A percentile compares a stretch with the other conserved stretches of the same genome.
Conservation (phyloP, 805 yeast genomes). For the Nakazawaea wyomingensis region DNA sequence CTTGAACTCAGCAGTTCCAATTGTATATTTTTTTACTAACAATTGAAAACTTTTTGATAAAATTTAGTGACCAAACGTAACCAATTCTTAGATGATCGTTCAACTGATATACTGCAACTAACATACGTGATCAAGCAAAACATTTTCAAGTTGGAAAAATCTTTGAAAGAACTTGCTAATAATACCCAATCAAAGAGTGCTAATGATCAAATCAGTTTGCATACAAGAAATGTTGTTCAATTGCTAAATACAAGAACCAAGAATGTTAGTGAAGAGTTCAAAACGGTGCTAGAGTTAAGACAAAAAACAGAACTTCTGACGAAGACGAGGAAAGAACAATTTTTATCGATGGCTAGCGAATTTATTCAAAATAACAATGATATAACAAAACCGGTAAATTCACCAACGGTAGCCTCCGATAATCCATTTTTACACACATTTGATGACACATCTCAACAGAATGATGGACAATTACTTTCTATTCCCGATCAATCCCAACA, state of each 20-base stretch:
- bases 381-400: conserved; percentile 19
- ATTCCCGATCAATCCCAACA: conserved; percentile 87
- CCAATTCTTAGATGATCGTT: conserved; percentile 90
- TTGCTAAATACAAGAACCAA: conserved; percentile 84
- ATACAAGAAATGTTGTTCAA: conserved; percentile 82
- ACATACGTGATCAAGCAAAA: conserved; percentile 87
- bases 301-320: conserved; percentile 78
- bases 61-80: conserved; percentile 80
- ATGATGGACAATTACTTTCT: conserved; percentile 47
- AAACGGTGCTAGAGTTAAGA: conserved; percentile 81
- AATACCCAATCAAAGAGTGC: conserved; percentile 36
- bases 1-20: too few species aligned
- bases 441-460: conserved; percentile 13
- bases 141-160: conserved; percentile 73
- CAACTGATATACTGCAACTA: conserved; percentile 87
- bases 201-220: conserved; percentile 64
- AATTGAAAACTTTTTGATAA: too few species aligned
- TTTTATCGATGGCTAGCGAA: conserved; percentile 47
- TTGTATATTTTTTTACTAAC: too few species aligned
- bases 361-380: conserved; percentile 7
- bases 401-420: conserved; percentile 22
- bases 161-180: conserved; percentile 55
- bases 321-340: conserved; percentile 78
- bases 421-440: conserved; percentile 31
- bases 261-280: conserved; percentile 88